Percentiles rank a stretch among this genome's conserved stretches.
These are phyloP conservation scores for Nemophila menziesii DNA, from an alignment of 257 asterid genomes.

Conservation along the genomic window DNA sequence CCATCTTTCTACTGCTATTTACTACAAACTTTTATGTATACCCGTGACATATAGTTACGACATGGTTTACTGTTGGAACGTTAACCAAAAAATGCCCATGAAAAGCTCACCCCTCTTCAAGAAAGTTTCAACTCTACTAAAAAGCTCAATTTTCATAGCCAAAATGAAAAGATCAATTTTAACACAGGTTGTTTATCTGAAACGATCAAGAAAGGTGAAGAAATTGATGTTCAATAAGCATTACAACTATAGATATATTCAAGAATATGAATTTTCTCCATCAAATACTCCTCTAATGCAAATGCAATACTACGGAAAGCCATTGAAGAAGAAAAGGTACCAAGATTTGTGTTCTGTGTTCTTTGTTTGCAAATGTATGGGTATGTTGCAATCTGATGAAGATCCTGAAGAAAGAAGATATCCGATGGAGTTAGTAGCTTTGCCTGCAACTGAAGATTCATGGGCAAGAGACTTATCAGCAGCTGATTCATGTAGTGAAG, in stretches of 20 bases:
- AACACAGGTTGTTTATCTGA: constrained; percentile 22
- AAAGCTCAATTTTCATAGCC: constrained; percentile 31
- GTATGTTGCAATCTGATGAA: constrained; percentile 13
- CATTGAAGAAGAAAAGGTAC: constrained; percentile 17
- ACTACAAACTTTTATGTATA: not conserved
- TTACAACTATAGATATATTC: constrained; percentile 29
- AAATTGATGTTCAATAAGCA: constrained; percentile 19
- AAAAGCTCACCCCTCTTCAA: constrained; percentile 30
- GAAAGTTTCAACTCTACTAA: constrained; percentile 26
- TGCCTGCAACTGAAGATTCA: constrained; percentile 10
- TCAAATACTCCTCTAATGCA: constrained; percentile 41
- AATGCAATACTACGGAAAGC: constrained; percentile 13
- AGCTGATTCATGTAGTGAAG: constrained; percentile 15
- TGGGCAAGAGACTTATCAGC: constrained; percentile 8
- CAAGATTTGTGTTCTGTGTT: constrained; percentile 22
- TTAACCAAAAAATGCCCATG: constrained; percentile 29
- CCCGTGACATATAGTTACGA: not conserved
- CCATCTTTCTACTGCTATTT: not conserved
- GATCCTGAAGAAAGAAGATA: constrained; percentile 7
- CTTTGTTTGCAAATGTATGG: constrained; percentile 30
- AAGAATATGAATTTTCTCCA: constrained; percentile 60
- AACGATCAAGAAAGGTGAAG: constrained; percentile 22
- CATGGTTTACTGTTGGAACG: not conserved
- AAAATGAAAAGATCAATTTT: constrained; percentile 35
- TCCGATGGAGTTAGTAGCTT: constrained; percentile 15